Percentiles rank a stretch among this genome's conserved stretches.
Conservation (phyloP, 1,284 basidiomycete species). For the Cerrena zonata region DNA sequence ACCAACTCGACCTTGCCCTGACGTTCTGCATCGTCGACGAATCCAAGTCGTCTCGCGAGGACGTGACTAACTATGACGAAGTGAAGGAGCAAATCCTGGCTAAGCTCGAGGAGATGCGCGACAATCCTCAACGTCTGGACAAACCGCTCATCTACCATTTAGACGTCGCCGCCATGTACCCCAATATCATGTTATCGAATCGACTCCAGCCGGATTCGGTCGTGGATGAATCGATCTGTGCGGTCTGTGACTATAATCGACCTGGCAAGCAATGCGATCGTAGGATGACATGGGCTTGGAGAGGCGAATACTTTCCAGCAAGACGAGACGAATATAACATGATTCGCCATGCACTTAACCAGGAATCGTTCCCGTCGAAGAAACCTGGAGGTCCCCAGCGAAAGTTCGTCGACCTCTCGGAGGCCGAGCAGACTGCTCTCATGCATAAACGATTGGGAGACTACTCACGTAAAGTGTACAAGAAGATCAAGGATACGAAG, state of each 20-base stretch:
- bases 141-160: slow-evolving; percentile 97
- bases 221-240: slow-evolving; percentile 93
- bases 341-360: slow-evolving; percentile 95
- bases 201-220: slow-evolving; percentile 97
- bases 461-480: slow-evolving; percentile 98
- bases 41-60: slow-evolving; percentile 73
- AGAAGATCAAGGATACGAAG: slow-evolving; percentile 98
- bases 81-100: slow-evolving; percentile 77
- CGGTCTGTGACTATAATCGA: slow-evolving; percentile 97
- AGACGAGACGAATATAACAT: slow-evolving; percentile 98
- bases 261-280: slow-evolving; percentile 94
- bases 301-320: slow-evolving; percentile 97
- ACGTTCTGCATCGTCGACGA: slow-evolving; percentile 88
- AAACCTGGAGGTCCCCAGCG: slow-evolving; percentile 69
- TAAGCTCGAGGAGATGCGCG: slow-evolving; percentile 85
- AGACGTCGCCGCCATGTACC: slow-evolving; percentile 99
- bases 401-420: slow-evolving; percentile 81
- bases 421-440: slow-evolving; percentile 84
- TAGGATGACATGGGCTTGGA: slow-evolving; percentile 96
- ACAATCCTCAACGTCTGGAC: slow-evolving; percentile 84
- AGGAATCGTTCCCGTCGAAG: slow-evolving; percentile 87
- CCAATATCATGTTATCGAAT: slow-evolving; percentile 99
- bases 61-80: slow-evolving; percentile 93
- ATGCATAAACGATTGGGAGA: slow-evolving; percentile 96
- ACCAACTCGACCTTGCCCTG: slow-evolving; percentile 89